Evolutionary conservation across 2,329 filamentous ascomycete genomes (phyloP), one percentile per base, ranked within the genome.

Genomic region (Pseudocercospora eumusae): DNA sequence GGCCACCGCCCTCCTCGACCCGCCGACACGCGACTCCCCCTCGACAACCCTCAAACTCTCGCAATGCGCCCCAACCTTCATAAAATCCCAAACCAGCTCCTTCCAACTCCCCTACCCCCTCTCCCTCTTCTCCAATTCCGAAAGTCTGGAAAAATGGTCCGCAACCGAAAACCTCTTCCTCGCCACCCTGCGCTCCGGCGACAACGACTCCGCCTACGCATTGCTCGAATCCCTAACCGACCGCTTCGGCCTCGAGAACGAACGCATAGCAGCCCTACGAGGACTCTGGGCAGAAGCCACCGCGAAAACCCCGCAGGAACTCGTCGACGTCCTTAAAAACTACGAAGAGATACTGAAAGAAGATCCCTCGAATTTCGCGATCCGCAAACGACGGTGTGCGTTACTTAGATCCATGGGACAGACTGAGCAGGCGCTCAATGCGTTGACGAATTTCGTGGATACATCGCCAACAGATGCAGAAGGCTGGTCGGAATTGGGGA

Each of bases 391-490:
- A 65, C 86, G 90, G 50, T 86, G 93, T 63, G 90, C 92, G 5
- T 82, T 98, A 36, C 80, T 98, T 62, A 86, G 87, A 69, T 89
- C 88, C 27, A 82, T 96, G 75, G 87, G 86, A 28, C 87, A 86
- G 70, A 80, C 81, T 1, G 71, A 84, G 1, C 92, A 97, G 66
- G 91, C 95, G 0, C 89, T 93, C 49, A 79, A 85, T 31, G 87
- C 88, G 27, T 78, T 98, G 61, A 86, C 88, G 64, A 83, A 87
- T 60, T 82, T 98, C 27, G 80, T 99, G 52, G 90, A 96, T 73
- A 87, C 89, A 64, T 90, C 88, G 58, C 93, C 95, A 1, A 96
- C 91, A 1, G 95, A 99, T 78, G 88, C 89, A 5, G 95, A 99
- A 79, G 88, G 90, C 9, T 99, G 95, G 95, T 86, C 91, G 57